Evolutionary conservation across 2,329 filamentous ascomycete genomes (phyloP), one percentile per base, ranked within the genome.

Genomic region (Botrytis byssoidea): DNA sequence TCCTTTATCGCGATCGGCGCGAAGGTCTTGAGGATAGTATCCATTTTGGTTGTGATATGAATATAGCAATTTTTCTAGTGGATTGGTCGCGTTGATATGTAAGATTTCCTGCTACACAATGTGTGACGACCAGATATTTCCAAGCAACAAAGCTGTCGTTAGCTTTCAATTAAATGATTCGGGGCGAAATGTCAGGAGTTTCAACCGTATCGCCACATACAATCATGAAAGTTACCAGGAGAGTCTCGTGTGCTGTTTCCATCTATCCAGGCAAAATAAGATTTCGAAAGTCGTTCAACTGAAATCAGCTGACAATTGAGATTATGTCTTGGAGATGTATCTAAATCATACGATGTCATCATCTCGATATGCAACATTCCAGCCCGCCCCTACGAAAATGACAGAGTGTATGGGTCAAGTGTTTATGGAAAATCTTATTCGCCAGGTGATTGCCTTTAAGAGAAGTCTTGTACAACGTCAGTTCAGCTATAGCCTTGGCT

Each of bases 11-110:
- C 71, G 16, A 76, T 42, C 8, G 74, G 74, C 6, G 70, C 74
- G n/a, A 75, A 60, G 18, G 63, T 71, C 69, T 63, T 71, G 63
- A 74, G 64, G 16, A 76, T 67, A 37, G 74, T 63, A 7, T 71
- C 60, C 70, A 71, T 71, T 25, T 65, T 55, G 9, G n/a, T 42
- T 29, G 25, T 12, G 32, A 67, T 55, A 42, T 68, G 35, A 2
- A 22, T n/a, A 9, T 57, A 25, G 18, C 1, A 8, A 40, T 40
- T 55, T 1, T 57, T 42, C 1, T 29, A 9, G 10, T 42, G 25
- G 32, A n/a, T 14, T 51, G 2, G n/a, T n/a, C 29, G 25, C 14
- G 32, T 40, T 40, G 25, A 55, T 55, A 29, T 29, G 44, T 25
- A 22, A 67, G 44, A 68, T 67, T 1, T 9, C 14, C 0, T 7